Evolutionary conservation across 106 monocot genomes (phyloP), one percentile per base, ranked within the genome.

Genomic region (Apostasia shenzhenica): DNA sequence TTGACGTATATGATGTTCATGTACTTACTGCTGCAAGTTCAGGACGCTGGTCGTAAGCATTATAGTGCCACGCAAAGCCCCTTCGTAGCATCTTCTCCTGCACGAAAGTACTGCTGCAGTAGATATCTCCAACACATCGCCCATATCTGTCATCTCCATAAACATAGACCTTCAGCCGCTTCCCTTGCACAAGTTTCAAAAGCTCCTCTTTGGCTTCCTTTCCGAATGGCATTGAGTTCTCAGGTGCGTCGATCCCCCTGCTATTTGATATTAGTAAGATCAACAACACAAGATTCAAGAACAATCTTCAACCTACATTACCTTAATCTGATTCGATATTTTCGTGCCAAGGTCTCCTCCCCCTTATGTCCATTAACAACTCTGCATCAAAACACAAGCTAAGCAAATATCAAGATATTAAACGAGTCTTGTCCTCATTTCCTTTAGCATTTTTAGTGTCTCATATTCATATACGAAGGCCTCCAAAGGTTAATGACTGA

Each of bases 181-280:
- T 92, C 13, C 89, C 97, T 63, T 90, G 82, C 6, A 99, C 74
- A 13, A 99, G 60, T 49, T 85, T 92, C 58, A 74, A 49, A 50
- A 92, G 53, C 42, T 80, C 87, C 49, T 89, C 92, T 59, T 89
- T 92, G 0, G 97, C 89, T 79, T 99, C 92, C 69, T 83, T 82
- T 45, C 97, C 97, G 55, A 81, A 92, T 4, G 97, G 89, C 97
- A 92, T 99, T 4, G 74, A 54, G 54, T 75, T 85, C 79, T 99
- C 92, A 44, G 97, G 97, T 12, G 92, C 84, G 69, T 99, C 97
- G 46, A 92, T 99, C 43, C 97, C 97, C 77, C 92, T 99, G 81
- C 75, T 73, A 14, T 8, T 48, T 48, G 66, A 0, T 54, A 47
- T 56, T 68, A 9, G 0, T 8, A 51, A 49, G 2, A 50, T 1